phyloP scores from a whole-genome alignment of 805 yeast genomes.

The Cyberlindnera euphorbiae region DNA sequence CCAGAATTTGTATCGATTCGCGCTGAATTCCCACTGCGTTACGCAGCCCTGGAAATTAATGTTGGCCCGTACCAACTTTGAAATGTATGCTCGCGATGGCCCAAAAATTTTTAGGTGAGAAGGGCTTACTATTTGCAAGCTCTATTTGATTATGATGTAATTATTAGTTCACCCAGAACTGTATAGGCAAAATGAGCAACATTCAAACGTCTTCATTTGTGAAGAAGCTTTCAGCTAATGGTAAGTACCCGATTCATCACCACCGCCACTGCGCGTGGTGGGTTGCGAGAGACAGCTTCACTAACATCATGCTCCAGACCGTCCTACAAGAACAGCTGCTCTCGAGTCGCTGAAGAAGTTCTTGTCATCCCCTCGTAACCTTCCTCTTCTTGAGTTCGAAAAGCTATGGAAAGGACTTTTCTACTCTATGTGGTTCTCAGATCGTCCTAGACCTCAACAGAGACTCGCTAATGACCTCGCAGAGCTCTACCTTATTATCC shows the following conservation, averaged over 20 bases:
- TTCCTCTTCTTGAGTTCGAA: slow-evolving; percentile 45
- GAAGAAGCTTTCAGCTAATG: slow-evolving; percentile 79
- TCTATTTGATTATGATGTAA: no score
- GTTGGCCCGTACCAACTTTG: neutral
- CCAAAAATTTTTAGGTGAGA: neutral
- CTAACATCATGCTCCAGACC: slow-evolving; percentile 32
- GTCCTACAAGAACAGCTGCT: slow-evolving; percentile 70
- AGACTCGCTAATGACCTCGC: slow-evolving; percentile 73
- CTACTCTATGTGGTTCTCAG: slow-evolving; percentile 95
- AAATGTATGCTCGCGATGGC: neutral
- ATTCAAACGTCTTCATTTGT: slow-evolving; percentile 52
- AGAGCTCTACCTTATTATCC: slow-evolving; percentile 41
- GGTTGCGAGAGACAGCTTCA: neutral
- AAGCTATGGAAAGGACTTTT: slow-evolving; percentile 96
- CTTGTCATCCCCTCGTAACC: slow-evolving; percentile 35
- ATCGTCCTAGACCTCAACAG: slow-evolving; percentile 90
- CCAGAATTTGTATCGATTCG: no score
- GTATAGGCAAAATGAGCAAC: slow-evolving; percentile 16
- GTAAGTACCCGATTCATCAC: slow-evolving; percentile 23
- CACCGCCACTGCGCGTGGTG: neutral
- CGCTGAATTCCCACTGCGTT: no score
- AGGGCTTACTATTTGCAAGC: no score
- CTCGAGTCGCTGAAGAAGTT: slow-evolving; percentile 58
- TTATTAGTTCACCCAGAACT: no score
- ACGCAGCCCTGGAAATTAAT: no score